Evolutionary conservation across 2,329 filamentous ascomycete genomes (phyloP).

Genomic region (Fusarium pininemorale): DNA sequence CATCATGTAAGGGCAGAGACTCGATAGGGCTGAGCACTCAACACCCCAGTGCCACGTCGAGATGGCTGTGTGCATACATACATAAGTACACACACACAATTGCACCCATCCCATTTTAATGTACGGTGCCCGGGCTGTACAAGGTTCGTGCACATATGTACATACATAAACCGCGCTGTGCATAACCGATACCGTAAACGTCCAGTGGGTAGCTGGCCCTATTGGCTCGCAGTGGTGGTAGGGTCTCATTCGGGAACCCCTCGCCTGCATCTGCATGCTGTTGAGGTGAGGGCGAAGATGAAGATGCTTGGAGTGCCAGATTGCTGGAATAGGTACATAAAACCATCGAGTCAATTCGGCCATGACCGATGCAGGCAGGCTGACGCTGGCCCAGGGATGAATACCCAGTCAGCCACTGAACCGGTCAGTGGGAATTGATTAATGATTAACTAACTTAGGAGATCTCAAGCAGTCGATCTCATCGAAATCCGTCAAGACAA

Average conservation of each 20-base stretch:
- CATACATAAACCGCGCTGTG: slow-evolving; percentile 16
- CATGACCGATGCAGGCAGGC: slow-evolving; percentile 40
- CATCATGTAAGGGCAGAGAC: slow-evolving; percentile 15
- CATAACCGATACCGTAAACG: slow-evolving; percentile 28
- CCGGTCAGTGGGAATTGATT: slow-evolving; percentile 30
- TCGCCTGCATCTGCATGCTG: slow-evolving; percentile 23
- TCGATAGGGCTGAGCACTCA: slow-evolving; percentile 41
- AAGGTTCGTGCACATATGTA: slow-evolving; percentile 17
- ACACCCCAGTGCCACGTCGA: slow-evolving; percentile 37
- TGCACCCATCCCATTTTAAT: not conserved
- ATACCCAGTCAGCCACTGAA: slow-evolving; percentile 39
- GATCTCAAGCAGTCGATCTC: slow-evolving; percentile 9
- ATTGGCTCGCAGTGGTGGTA: slow-evolving; percentile 27
- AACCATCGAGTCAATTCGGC: slow-evolving; percentile 27
- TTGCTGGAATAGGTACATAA: slow-evolving; percentile 25
- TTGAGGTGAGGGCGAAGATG: not conserved
- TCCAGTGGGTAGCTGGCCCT: slow-evolving; percentile 17
- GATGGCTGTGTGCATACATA: slow-evolving; percentile 34
- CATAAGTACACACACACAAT: not conserved
- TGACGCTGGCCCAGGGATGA: slow-evolving; percentile 13
- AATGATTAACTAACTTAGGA: not conserved
- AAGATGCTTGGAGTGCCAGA: slow-evolving; percentile 27
- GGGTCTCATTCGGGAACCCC: slow-evolving; percentile 37
- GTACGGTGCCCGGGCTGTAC: slow-evolving; percentile 2
- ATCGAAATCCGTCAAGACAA: slow-evolving; percentile 5